A percentile compares a stretch with the other conserved stretches of the same genome.
Conservation (phyloP, 2,329 filamentous ascomycete genomes). For the Penicillium janthinellum region DNA sequence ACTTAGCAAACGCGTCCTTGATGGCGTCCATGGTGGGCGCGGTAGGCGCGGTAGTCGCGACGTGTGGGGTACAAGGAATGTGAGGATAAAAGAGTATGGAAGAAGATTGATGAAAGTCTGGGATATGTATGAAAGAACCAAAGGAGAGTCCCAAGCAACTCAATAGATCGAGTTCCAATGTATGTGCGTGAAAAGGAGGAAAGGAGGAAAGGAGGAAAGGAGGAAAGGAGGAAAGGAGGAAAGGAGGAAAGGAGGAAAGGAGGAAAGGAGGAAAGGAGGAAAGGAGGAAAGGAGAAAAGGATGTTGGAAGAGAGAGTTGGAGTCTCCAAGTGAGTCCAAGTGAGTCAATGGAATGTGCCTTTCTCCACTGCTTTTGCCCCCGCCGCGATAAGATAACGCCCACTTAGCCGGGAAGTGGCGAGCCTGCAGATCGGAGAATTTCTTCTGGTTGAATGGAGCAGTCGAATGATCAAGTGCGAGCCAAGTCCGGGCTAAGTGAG, state of each 20-base stretch:
- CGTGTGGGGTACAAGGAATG: constrained; percentile 15
- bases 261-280: no score
- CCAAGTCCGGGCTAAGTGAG: no score
- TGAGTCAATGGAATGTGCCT: constrained; percentile 22
- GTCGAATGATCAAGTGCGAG: background rate
- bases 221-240: background rate
- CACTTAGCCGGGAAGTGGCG: background rate
- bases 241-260: background rate
- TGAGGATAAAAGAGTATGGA: background rate
- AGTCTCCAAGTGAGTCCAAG: background rate
- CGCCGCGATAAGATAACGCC: constrained; percentile 19
- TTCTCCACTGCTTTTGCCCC: constrained; percentile 21
- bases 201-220: background rate
- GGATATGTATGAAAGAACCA: background rate
- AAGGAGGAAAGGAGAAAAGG: background rate
- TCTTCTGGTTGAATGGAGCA: background rate
- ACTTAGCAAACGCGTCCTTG: constrained; percentile 59
- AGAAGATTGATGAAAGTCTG: constrained; percentile 11
- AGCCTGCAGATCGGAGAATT: background rate
- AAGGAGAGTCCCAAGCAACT: background rate
- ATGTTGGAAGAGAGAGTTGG: background rate
- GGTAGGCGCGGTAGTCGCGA: constrained; percentile 9
- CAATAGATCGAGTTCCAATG: background rate
- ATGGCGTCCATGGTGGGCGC: constrained; percentile 51
- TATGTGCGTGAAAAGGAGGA: background rate